These are phyloP conservation scores for Phaseolus coccineus DNA, from an alignment of 331 rosid genomes.

Conservation along the genomic window DNA sequence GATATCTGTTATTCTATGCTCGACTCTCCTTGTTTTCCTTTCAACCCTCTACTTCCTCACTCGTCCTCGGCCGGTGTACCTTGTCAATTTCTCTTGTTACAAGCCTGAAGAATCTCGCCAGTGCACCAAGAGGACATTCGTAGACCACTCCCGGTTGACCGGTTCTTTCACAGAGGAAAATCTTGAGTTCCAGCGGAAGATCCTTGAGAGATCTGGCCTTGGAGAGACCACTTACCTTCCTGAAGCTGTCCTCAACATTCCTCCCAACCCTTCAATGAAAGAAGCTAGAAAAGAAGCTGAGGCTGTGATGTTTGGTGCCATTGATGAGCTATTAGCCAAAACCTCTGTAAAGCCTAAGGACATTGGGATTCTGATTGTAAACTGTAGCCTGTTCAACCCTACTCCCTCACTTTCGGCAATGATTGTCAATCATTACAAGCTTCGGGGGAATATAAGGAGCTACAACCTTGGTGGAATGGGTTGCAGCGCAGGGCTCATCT, in stretches of 20 bases:
- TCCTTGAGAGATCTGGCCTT: constrained; percentile 96
- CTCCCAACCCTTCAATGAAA: constrained; percentile 93
- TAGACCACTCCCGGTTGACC: constrained; percentile 74
- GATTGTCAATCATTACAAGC: constrained; percentile 91
- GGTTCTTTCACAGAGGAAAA: constrained; percentile 73
- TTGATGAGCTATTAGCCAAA: constrained; percentile 80
- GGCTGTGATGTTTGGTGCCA: constrained; percentile 90
- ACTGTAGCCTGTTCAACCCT: constrained; percentile 93
- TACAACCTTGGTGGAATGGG: constrained; percentile 97
- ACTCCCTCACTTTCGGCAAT: constrained; percentile 96
- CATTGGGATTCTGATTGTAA: constrained; percentile 87
- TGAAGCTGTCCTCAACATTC: constrained; percentile 85
- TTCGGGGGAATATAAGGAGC: constrained; percentile 82
- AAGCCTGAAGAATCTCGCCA: constrained; percentile 78
- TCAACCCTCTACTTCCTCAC: constrained; percentile 81
- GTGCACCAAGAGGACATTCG: constrained; percentile 80
- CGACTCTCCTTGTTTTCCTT: constrained; percentile 85
- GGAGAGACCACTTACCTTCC: constrained; percentile 91
- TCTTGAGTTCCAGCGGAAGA: constrained; percentile 82
- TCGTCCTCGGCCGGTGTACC: constrained; percentile 84
- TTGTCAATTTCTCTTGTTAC: constrained; percentile 89
- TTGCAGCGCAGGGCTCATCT: constrained; percentile 93
- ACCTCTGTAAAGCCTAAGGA: constrained; percentile 84
- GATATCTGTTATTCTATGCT: constrained; percentile 72
- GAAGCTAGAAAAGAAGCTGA: constrained; percentile 97